Conservation (phyloP, 2,329 filamentous ascomycete species). For the Cordyceps cicadae region DNA sequence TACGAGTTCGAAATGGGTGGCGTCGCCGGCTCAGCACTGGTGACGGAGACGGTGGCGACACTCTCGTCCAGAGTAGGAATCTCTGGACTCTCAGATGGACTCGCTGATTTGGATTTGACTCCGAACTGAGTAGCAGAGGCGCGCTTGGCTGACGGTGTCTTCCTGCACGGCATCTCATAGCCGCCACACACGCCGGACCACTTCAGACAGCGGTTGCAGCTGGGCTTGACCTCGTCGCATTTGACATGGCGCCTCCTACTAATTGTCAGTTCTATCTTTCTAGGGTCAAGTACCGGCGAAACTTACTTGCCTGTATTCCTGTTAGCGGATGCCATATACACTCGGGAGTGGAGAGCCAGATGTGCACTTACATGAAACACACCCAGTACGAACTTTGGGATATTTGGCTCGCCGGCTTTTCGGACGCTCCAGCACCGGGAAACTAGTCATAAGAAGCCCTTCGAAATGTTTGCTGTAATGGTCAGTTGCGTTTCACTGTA, state of each 20-base stretch:
- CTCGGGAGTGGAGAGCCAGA: not conserved
- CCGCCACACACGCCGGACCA: conserved; percentile 28
- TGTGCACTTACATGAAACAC: conserved; percentile 24
- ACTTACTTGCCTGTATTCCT: conserved; percentile 21
- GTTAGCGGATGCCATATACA: not conserved
- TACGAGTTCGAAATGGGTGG: not conserved
- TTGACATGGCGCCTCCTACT: conserved; percentile 27
- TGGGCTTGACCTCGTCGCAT: conserved; percentile 28
- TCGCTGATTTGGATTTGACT: not conserved
- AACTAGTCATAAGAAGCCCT: conserved; percentile 20
- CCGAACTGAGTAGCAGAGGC: not conserved
- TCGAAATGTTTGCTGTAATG: conserved; percentile 3
- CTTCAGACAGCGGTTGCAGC: conserved; percentile 27
- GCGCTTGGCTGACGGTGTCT: not conserved
- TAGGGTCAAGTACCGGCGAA: not conserved
- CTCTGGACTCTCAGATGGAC: not conserved
- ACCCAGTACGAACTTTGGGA: conserved; percentile 25
- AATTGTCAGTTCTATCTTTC: not conserved
- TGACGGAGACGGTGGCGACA: conserved; percentile 3
- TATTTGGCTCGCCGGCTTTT: conserved; percentile 24
- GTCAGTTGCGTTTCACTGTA: not conserved
- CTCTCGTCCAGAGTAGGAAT: not conserved
- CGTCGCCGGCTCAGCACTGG: conserved; percentile 5
- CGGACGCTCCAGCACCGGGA: conserved; percentile 23
- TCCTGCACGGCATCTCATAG: conserved; percentile 16